Base-by-base conservation (phyloP, 1,284 basidiomycete species). In the Boletellus deceptivus region DNA sequence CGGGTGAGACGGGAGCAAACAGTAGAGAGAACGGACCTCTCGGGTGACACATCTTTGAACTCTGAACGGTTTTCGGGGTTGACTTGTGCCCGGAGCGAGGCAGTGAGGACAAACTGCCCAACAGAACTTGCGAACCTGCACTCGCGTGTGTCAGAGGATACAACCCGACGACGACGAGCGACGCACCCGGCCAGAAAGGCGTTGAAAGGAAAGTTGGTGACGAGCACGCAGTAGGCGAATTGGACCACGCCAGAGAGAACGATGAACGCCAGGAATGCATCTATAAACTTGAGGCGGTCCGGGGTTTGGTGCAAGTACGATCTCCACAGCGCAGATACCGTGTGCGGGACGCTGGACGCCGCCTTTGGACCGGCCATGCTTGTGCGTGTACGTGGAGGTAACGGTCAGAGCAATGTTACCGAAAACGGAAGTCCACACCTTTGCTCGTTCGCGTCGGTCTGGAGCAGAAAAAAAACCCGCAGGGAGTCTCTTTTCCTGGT, bases 141-240 rank as follows among this genome's bases (percentile, higher is more conserved):
- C 0, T 16, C 18, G 11, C 34, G n/a, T 55, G 34, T 55, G 45
- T 43, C 35, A 31, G 4, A 20, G 1, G 24, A 34, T 4, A 29
- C 22, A 45, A 18, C n/a, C 39, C 39, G 9, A 14, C 38, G 41
- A 42, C 18, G 2, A n/a, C 8, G 3, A 14, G 36, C 7, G 18
- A 62, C 89, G 60, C 72, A 98, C 94, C 94, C 93, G 60, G 93
- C 88, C 54, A 98, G 73, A 73, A 98, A 99, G 33, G 95, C 93
- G 63, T 98, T 98, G 79, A 97, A 98, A 14, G 96, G 96, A 71
- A 88, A 99, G 73, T 89, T 90, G 50, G 94, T 93, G 57, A 99
- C 78, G 57, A 93, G 77, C 31, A 97, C 71, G 71, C 96, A 93
- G 75, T 99, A 98, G 16, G 82, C 73, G 71, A 99, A 98, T 70